These are phyloP conservation scores for Aspergillus tamarii DNA, from an alignment of 2,329 filamentous ascomycete species.

Conservation along the genomic window DNA sequence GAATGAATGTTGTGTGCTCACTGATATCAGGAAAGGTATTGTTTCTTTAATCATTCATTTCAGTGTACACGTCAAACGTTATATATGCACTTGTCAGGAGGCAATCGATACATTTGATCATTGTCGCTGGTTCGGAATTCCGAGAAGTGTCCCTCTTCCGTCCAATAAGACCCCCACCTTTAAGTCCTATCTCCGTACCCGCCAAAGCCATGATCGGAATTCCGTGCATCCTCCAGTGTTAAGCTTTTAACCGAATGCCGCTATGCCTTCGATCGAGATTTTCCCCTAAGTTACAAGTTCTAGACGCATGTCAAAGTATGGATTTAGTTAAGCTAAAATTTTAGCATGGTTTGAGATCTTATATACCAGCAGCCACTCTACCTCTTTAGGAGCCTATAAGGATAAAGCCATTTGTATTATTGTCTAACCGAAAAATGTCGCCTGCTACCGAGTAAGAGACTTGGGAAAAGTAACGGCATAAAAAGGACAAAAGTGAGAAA, in stretches of 20 bases:
- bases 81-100: not conserved
- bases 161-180: not conserved
- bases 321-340: too few relatives aligned
- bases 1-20: not conserved
- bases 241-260: not conserved
- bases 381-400: too few relatives aligned
- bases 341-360: too few relatives aligned
- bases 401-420: too few relatives aligned
- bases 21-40: not conserved
- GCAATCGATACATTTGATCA: not conserved
- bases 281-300: too few relatives aligned
- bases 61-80: not conserved
- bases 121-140: not conserved
- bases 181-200: not conserved
- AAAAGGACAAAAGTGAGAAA: too few relatives aligned
- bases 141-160: not conserved
- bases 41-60: not conserved
- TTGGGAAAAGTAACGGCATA: too few relatives aligned
- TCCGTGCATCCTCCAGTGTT: not conserved
- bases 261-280: too few relatives aligned
- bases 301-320: too few relatives aligned
- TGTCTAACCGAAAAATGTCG: too few relatives aligned
- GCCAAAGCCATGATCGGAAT: not conserved
- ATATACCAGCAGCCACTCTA: too few relatives aligned
- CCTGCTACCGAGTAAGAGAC: too few relatives aligned